Evolutionary conservation across 768 basidiomycete genomes (phyloP).

Genomic region (Omphalotus guepiniiformis): DNA sequence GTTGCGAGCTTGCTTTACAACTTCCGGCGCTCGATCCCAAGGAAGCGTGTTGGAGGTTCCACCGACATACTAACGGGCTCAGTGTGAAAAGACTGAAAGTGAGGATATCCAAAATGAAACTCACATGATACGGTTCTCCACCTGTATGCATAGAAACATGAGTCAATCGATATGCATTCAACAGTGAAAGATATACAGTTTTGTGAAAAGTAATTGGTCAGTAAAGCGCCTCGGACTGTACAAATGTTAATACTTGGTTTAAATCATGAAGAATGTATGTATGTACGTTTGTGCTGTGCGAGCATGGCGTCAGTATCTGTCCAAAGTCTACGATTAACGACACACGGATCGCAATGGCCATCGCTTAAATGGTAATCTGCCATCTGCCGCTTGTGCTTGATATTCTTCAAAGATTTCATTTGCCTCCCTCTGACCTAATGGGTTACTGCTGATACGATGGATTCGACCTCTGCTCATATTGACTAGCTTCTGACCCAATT

Average conservation of each 20-base stretch:
- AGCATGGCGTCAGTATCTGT: slow-evolving; percentile 5
- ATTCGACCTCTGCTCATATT: slow-evolving; percentile 49
- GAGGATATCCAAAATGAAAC: neutral
- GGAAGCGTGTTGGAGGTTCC: slow-evolving; percentile 71
- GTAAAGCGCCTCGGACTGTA: slow-evolving; percentile 60
- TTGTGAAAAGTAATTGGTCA: slow-evolving; percentile 84
- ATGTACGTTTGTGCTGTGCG: slow-evolving; percentile 65
- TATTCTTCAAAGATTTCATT: slow-evolving; percentile 60
- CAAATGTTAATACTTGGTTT: slow-evolving; percentile 3
- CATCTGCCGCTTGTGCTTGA: slow-evolving; percentile 57
- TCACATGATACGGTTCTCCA: slow-evolving; percentile 64
- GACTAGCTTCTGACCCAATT: too few species aligned
- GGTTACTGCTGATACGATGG: slow-evolving; percentile 60
- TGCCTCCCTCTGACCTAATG: slow-evolving; percentile 45
- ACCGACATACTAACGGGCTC: slow-evolving; percentile 60
- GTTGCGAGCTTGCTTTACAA: slow-evolving; percentile 53
- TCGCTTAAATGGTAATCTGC: slow-evolving; percentile 58
- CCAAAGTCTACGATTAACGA: neutral
- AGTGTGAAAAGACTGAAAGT: neutral
- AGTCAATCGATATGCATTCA: neutral
- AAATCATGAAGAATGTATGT: neutral
- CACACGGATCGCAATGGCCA: slow-evolving; percentile 69
- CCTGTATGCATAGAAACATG: slow-evolving; percentile 39
- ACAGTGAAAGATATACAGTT: slow-evolving; percentile 50
- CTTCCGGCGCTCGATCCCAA: slow-evolving; percentile 51